phyloP scores from a whole-genome alignment of 1,284 basidiomycete species.

The Ceratobasidium sp. region DNA sequence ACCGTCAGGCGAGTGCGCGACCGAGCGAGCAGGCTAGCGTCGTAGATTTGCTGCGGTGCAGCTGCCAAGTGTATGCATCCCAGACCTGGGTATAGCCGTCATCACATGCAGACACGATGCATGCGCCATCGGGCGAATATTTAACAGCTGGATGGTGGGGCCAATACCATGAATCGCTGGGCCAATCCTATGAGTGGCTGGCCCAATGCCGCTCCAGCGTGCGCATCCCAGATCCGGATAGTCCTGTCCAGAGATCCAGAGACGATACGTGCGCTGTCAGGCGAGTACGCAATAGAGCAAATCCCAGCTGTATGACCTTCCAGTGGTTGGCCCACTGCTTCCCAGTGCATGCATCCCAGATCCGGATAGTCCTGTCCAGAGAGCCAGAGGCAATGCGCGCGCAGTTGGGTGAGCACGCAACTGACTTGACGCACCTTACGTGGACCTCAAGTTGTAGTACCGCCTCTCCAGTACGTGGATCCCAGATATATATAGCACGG shows the following conservation, averaged over 20 bases:
- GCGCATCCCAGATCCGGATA: neutral
- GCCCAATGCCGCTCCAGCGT: neutral
- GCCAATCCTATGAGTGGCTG: neutral
- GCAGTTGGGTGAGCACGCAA: neutral
- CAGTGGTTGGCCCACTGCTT: neutral
- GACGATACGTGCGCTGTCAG: neutral
- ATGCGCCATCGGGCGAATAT: neutral
- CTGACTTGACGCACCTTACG: neutral
- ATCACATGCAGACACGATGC: neutral
- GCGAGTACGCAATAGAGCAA: neutral
- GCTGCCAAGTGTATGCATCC: neutral
- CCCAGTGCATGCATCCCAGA: conserved; percentile 1
- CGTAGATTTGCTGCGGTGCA: neutral
- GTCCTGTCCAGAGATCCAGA: neutral
- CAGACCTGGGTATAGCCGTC: neutral
- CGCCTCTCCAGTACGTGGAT: neutral
- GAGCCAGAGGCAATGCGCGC: conserved; percentile 5
- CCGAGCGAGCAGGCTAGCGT: neutral
- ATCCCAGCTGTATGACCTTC: neutral
- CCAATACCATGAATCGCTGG: neutral
- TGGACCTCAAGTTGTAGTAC: neutral
- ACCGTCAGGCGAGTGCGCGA: neutral
- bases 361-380: neutral
- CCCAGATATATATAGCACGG: neutral
- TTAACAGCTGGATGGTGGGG: neutral